Conservation (phyloP, 768 basidiomycete species). For the Pleurotus eryngii region DNA sequence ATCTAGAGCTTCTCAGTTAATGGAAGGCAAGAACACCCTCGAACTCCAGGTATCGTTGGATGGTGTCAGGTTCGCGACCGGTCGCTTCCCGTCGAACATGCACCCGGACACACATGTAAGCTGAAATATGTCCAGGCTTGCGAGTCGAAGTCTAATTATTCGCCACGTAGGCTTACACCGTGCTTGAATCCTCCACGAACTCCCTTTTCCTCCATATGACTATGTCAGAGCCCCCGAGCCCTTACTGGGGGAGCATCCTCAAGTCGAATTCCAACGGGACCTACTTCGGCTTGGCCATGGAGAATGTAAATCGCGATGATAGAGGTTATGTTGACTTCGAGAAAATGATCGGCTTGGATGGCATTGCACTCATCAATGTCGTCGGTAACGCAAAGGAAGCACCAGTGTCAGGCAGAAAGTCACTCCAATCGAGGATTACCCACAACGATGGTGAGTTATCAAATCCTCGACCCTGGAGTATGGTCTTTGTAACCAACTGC, state of each 20-base stretch:
- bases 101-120: constrained; percentile 85
- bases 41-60: constrained; percentile 92
- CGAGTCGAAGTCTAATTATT: neutral
- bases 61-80: constrained; percentile 79
- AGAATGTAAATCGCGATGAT: constrained; percentile 88
- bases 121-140: constrained; percentile 8
- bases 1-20: constrained; percentile 34
- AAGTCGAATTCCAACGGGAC: constrained; percentile 99
- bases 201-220: constrained; percentile 96
- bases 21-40: constrained; percentile 53
- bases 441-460: constrained; percentile 84
- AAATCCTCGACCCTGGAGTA: neutral
- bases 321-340: constrained; percentile 94
- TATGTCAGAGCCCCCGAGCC: constrained; percentile 70
- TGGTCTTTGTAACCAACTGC: too few relatives aligned
- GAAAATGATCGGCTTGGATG: constrained; percentile 94
- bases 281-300: constrained; percentile 84
- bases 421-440: constrained; percentile 82
- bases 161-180: constrained; percentile 74
- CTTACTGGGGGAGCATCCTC: constrained; percentile 86
- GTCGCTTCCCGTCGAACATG: constrained; percentile 89
- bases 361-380: constrained; percentile 90
- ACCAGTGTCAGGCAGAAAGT: constrained; percentile 64
- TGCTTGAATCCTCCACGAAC: constrained; percentile 91
- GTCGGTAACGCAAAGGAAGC: constrained; percentile 83